A percentile compares a stretch with the other conserved stretches of the same genome.
Evolutionary conservation across 306 rosid genomes (phyloP).

Genomic region (Dalbergia cochinchinensis): DNA sequence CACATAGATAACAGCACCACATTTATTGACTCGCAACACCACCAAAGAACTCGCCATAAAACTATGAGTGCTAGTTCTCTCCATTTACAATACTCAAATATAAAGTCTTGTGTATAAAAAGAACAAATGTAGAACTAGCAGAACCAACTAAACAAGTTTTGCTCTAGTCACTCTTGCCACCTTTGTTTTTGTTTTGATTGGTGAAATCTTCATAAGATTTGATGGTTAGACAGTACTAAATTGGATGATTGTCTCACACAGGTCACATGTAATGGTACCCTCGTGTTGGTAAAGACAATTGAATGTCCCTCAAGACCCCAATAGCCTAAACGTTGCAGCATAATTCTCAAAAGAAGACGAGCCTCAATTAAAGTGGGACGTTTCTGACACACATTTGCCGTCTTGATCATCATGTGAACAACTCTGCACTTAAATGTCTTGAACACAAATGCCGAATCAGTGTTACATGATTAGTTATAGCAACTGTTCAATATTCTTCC

Average conservation of each 20-base stretch:
- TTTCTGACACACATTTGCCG: constrained; percentile 41
- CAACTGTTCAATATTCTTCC: constrained; percentile 31
- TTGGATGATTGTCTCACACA: constrained; percentile 23
- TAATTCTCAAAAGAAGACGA: constrained; percentile 21
- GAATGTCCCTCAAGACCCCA: constrained; percentile 37
- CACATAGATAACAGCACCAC: too few relatives aligned
- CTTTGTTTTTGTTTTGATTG: background rate
- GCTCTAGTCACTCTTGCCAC: too few relatives aligned
- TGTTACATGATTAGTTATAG: constrained; percentile 21
- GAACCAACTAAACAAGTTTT: too few relatives aligned
- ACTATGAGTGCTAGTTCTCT: too few relatives aligned
- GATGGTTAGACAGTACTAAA: constrained; percentile 13
- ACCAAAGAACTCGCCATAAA: too few relatives aligned
- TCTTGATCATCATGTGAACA: constrained; percentile 45
- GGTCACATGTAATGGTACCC: constrained; percentile 46
- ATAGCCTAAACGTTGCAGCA: constrained; percentile 17
- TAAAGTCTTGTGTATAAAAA: too few relatives aligned
- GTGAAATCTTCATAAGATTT: background rate
- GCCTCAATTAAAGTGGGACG: constrained; percentile 22
- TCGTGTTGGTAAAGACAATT: constrained; percentile 32
- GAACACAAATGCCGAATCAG: constrained; percentile 33
- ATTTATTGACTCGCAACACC: too few relatives aligned
- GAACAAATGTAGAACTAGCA: too few relatives aligned
- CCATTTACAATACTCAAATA: too few relatives aligned
- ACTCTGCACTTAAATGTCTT: constrained; percentile 42